Conservation (phyloP, 495 filamentous ascomycete genomes). For the Penicillium egyptiacum region DNA sequence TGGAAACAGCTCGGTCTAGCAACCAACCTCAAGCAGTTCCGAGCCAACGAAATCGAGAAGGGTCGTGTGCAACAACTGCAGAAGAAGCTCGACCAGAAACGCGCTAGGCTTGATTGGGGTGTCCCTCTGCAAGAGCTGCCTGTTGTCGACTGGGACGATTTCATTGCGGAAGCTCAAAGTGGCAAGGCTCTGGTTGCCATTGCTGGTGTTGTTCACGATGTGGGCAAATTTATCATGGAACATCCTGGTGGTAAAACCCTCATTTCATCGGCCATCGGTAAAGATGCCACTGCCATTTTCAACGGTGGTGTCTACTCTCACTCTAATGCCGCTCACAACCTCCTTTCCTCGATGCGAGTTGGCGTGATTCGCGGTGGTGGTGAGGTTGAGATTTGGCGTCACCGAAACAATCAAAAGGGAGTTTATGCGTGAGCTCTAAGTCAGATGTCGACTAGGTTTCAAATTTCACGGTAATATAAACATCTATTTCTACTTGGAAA, state of each 20-base stretch:
- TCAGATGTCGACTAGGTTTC: neutral
- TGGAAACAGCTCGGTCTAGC: conserved; percentile 89
- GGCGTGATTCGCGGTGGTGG: conserved; percentile 87
- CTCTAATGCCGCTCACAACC: conserved; percentile 88
- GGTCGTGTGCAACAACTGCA: conserved; percentile 87
- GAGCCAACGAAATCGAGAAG: conserved; percentile 91
- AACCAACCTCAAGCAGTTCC: conserved; percentile 88
- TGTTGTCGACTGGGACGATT: conserved; percentile 90
- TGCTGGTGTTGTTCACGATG: conserved; percentile 88
- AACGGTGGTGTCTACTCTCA: conserved; percentile 93
- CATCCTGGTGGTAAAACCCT: conserved; percentile 89
- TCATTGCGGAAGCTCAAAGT: conserved; percentile 70
- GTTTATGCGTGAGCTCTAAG: neutral
- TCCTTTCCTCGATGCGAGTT: conserved; percentile 85
- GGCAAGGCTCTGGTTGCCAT: conserved; percentile 79
- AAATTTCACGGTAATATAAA: conserved; percentile 59
- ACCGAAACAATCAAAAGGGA: neutral
- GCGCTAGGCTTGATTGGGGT: conserved; percentile 83
- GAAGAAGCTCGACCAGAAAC: conserved; percentile 94
- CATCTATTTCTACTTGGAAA: conserved; percentile 5
- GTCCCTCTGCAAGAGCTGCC: conserved; percentile 81
- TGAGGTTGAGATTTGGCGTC: conserved; percentile 86
- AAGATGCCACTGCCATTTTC: conserved; percentile 92
- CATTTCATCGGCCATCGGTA: conserved; percentile 79
- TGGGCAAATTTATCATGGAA: conserved; percentile 80